Base-by-base conservation (phyloP, 2,329 filamentous ascomycete species). In the Aspergillus awamori region DNA sequence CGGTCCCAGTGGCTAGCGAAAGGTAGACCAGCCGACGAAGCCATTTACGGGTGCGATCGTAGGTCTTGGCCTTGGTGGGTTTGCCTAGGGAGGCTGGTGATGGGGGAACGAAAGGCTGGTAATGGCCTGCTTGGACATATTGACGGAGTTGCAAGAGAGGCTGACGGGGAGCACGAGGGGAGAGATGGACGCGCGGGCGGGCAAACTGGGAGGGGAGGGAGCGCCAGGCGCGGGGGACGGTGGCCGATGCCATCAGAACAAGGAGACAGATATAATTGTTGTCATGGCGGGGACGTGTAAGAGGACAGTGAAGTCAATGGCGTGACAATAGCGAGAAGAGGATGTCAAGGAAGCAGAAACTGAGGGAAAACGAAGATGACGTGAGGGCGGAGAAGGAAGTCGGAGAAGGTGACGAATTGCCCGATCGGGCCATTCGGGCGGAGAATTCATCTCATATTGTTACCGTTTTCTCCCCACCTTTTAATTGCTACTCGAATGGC, bases 41-140 rank as follows among this genome's bases (percentile, higher is more conserved):
- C 89, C 90, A 96, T 84, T 86, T 90, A 57, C 89, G 84, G 22
- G 86, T 84, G 36, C 86, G 86, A 15, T 82, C 84, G 73, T 91
- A 96, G 61, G 88, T 84, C 73, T 89, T 92, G 10, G 91, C 87
- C 8, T 86, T 82, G 20, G 81, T 82, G 0, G 93, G 89, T 58
- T 85, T 87, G 55, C 92, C 92, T 30, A 98, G 84, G 39, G 91
- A 90, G 62, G 84, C 85, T 5, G 93, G 93, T 4, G 91, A 87
- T 0, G 93, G 93, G 5, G 93, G 93, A 0, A 86, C 83, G 68
- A 93, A 85, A 13, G 88, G 86, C 65, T 88, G 82, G 72, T 87
- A 91, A 62, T 81, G 80, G 54, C 74, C 69, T 1, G 75, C 68
- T 64, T 79, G 76, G 39, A 74, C 66, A 64, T 65, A 64, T 63